Evolutionary conservation across 768 basidiomycete genomes (phyloP).

Genomic region (Pisolithus tinctorius): DNA sequence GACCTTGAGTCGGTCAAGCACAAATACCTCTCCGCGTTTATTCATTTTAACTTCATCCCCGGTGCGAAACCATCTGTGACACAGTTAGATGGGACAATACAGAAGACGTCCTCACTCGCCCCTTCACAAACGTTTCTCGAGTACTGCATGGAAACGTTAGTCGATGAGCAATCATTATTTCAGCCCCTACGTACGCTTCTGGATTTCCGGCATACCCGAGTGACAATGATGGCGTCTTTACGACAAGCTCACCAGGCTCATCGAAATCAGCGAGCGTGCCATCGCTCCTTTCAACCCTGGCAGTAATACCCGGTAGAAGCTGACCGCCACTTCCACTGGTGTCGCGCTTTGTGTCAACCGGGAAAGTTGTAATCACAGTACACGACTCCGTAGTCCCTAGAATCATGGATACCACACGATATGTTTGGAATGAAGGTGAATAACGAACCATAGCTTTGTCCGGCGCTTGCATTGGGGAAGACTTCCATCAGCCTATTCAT

Average conservation of each 20-base stretch:
- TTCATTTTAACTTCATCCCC: slow-evolving; percentile 68
- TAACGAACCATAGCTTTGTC: slow-evolving; percentile 52
- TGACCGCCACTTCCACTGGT: slow-evolving; percentile 50
- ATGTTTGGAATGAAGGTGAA: neutral
- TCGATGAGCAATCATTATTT: neutral
- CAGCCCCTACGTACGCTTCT: slow-evolving; percentile 42
- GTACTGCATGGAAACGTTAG: slow-evolving; percentile 35
- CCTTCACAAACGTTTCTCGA: slow-evolving; percentile 56
- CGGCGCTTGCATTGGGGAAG: slow-evolving; percentile 46
- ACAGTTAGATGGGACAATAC: neutral
- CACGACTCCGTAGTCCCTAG: slow-evolving; percentile 61
- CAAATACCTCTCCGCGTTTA: slow-evolving; percentile 52
- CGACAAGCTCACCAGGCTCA: slow-evolving; percentile 57
- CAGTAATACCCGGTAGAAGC: slow-evolving; percentile 50
- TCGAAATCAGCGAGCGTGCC: slow-evolving; percentile 49
- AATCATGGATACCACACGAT: neutral
- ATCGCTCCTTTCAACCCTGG: slow-evolving; percentile 52
- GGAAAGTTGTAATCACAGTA: slow-evolving; percentile 44
- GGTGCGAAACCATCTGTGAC: slow-evolving; percentile 53
- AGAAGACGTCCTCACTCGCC: slow-evolving; percentile 8
- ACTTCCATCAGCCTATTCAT: slow-evolving; percentile 38
- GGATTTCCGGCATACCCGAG: slow-evolving; percentile 52
- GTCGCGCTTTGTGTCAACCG: slow-evolving; percentile 39
- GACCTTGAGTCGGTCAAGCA: slow-evolving; percentile 73
- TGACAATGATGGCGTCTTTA: slow-evolving; percentile 55